These are phyloP conservation scores for Lachancea nothofagi DNA, from an alignment of 805 yeast species.

Conservation along the genomic window DNA sequence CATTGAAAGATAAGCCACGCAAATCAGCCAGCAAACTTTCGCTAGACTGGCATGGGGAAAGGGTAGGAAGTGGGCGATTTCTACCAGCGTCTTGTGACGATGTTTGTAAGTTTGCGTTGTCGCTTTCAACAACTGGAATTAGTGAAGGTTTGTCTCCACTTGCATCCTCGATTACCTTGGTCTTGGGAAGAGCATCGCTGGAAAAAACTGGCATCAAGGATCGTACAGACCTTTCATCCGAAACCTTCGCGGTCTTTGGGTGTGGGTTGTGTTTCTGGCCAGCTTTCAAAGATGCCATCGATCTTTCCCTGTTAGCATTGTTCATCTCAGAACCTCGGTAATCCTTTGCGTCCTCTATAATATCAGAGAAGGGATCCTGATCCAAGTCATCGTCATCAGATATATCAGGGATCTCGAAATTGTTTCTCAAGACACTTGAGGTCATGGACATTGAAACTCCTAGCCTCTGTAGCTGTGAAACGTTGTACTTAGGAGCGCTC, in stretches of 20 bases:
- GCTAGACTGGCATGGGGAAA: slow-evolving; percentile 30
- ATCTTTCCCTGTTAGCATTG: background rate
- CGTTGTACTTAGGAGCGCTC: slow-evolving; percentile 31
- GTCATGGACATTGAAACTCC: slow-evolving; percentile 80
- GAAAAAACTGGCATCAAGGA: slow-evolving; percentile 54
- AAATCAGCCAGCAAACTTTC: slow-evolving; percentile 34
- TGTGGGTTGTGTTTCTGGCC: background rate
- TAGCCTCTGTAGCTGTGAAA: slow-evolving; percentile 64
- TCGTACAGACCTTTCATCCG: slow-evolving; percentile 9
- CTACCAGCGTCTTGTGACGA: slow-evolving; percentile 10
- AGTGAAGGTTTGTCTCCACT: slow-evolving; percentile 64
- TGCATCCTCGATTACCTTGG: slow-evolving; percentile 62
- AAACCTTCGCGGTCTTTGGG: background rate
- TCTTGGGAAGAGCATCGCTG: slow-evolving; percentile 65
- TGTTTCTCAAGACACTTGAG: slow-evolving; percentile 44
- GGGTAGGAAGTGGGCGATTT: slow-evolving; percentile 20
- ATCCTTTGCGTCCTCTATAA: slow-evolving; percentile 1
- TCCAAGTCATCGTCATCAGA: slow-evolving; percentile 29
- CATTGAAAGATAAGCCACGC: slow-evolving; percentile 57
- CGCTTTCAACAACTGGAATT: slow-evolving; percentile 42
- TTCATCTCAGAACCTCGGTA: slow-evolving; percentile 10
- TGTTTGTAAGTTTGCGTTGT: slow-evolving; percentile 2
- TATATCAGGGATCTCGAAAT: slow-evolving; percentile 24
- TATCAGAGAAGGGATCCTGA: slow-evolving; percentile 19
- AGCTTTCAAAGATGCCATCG: background rate